Base-by-base conservation (phyloP, 2,329 filamentous ascomycete species). In the Apiospora kogelbergensis region DNA sequence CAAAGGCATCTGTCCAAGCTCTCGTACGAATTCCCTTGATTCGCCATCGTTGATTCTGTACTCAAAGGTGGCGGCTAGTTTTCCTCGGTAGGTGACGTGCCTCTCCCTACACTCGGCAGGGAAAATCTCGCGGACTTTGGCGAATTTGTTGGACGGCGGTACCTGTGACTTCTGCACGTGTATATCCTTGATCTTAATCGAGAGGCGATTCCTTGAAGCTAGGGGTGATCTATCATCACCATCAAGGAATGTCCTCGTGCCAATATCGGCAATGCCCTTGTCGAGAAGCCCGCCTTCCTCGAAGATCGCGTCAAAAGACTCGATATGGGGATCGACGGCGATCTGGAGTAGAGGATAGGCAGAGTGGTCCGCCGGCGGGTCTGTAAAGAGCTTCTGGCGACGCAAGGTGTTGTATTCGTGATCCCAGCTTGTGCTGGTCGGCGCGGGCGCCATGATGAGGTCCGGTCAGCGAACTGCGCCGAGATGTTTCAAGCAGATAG, bases 91-190 rank as follows among this genome's bases (percentile, higher is more conserved):
- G 40, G 95, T 94, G 67, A 90, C 90, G 85, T 98, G 95, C 63
- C 96, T 89, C 83, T 99, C 95, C 85, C 96, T 90, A 83, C 94
- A 97, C 83, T 99, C 96, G 45, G 95, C 90, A 0, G 96, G 96
- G 70, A 94, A 88, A 74, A 99, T 93, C 76, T 96, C 93, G 78
- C 96, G 89, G 80, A 93, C 93, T 75, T 88, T 89, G 85, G 92
- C 92, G 77, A 92, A 90, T 81, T 97, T 97, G 84, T 98, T 98
- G 66, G 88, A 88, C 1, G 91, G 83, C 4, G 95, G 94, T 17
- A 98, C 85, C 73, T 90, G 86, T 13, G 95, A 89, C 81, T 94
- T 97, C 73, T 96, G 92, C 63, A 98, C 86, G 71, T 91, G 91
- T 41, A 98, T 87, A 72, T 95, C 90, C 78, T 91, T 94, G 78